Base-by-base conservation (phyloP, 345 rosid species). In the Populus pruinosa region DNA sequence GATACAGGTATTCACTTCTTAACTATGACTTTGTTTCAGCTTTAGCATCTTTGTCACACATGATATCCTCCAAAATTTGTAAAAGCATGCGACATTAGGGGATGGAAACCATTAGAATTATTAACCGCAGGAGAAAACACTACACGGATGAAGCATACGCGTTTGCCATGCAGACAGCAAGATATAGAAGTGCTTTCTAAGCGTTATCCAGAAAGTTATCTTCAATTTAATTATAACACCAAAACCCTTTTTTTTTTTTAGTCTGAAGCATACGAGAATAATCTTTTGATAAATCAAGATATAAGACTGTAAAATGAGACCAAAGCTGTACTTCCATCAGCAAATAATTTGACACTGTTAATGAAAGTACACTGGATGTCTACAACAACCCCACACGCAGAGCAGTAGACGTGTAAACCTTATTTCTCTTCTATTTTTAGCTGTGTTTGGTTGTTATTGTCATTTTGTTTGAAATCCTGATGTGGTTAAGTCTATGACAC, bases 1-100 rank as follows among this genome's bases (percentile, higher is more conserved):
- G 99, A 96, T 93, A 74, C 98, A 96, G 93, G 98, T 92, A 67
- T 49, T 63, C 61, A 44, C 71, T 56, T 62, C 47, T 69, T 70
- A 69, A 39, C 21, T 72, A 8, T 38, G 59, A 41, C 5, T 55
- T 5, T 36, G 5, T 49, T 21, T 68, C 2, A 6, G 6, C 56
- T 27, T 66, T 78, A 25, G 12, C 25, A 62, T 74, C 59, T 77
- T 18, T 29, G 36, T 35, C 18, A 14, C 3, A 23, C 49, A 69
- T 41, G 18, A 5, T 9, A n/a, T 69, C 66, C 38, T 55, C 27
- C 12, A 41, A 43, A 18, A 63, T 74, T 74, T 63, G 39, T 5
- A 62, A 43, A 43, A 7, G 59, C 43, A 20, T 6, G 14, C 20
- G 2, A 38, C 16, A 74, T 29, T 35, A 36, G 27, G 23, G 6